phyloP scores from a whole-genome alignment of 352 stramenopile genomes.

The Phytophthora pistaciae region DNA sequence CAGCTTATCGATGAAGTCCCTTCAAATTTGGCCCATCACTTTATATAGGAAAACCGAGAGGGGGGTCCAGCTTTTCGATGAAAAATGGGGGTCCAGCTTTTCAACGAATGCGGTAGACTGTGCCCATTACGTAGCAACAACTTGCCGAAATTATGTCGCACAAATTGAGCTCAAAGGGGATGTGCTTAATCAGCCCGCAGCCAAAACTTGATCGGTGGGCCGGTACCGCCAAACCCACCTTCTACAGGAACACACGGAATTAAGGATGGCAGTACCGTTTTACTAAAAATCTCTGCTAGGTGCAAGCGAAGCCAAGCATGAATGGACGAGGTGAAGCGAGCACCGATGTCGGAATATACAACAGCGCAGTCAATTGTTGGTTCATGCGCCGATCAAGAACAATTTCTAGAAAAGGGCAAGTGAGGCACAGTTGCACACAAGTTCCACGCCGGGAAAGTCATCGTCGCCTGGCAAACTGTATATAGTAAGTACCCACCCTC shows the following conservation, averaged over 20 bases:
- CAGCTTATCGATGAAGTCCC: too few species aligned
- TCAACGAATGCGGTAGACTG: too few species aligned
- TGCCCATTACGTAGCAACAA: neutral
- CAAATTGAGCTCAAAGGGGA: neutral
- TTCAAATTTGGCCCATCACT: too few species aligned
- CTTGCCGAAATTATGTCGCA: too few species aligned
- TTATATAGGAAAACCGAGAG: too few species aligned
- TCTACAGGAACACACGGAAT: neutral
- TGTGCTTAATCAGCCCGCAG: neutral
- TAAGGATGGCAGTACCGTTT: neutral
- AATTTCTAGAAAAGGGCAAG: too few species aligned
- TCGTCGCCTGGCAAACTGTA: neutral
- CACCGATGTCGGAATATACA: too few species aligned
- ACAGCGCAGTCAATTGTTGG: too few species aligned
- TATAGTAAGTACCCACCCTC: neutral
- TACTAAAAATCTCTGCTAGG: neutral
- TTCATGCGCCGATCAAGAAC: too few species aligned
- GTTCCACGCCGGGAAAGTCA: neutral
- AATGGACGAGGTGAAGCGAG: neutral
- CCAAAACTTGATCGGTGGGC: neutral
- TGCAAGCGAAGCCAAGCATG: neutral
- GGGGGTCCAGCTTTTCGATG: too few species aligned
- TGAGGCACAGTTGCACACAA: neutral
- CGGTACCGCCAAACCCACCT: neutral
- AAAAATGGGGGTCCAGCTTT: too few species aligned